Conservation (phyloP, 768 basidiomycete genomes). For the Pleurotus tuoliensis region DNA sequence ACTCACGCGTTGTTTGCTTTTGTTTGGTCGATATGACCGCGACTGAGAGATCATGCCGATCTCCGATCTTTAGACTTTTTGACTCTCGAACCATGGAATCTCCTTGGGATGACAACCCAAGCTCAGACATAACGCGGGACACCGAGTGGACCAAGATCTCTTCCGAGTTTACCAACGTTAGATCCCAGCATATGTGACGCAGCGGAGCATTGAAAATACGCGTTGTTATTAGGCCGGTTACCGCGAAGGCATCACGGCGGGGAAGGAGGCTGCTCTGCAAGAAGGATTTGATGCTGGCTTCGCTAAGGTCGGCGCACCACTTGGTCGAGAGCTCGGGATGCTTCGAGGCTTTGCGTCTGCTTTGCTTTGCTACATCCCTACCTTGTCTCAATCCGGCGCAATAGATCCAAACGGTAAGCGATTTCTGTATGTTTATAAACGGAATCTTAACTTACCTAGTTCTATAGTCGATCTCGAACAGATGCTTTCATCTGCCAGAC, state of each 20-base stretch:
- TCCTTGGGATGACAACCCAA: slow-evolving; percentile 55
- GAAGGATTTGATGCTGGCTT: slow-evolving; percentile 90
- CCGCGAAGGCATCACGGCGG: slow-evolving; percentile 92
- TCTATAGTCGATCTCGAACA: neutral
- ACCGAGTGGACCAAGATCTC: slow-evolving; percentile 69
- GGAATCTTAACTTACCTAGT: neutral
- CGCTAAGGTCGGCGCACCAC: slow-evolving; percentile 61
- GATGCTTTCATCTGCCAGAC: slow-evolving; percentile 27
- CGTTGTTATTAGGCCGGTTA: slow-evolving; percentile 71
- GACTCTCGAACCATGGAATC: slow-evolving; percentile 37
- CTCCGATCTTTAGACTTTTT: too few relatives aligned
- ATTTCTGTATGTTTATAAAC: neutral
- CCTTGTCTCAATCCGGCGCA: slow-evolving; percentile 9
- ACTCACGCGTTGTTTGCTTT: neutral
- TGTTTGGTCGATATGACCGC: neutral
- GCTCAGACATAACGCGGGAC: slow-evolving; percentile 31
- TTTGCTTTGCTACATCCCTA: slow-evolving; percentile 52
- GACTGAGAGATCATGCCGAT: too few relatives aligned
- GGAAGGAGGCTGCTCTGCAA: slow-evolving; percentile 85
- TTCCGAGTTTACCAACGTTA: slow-evolving; percentile 67
- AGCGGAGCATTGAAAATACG: neutral
- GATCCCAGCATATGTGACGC: slow-evolving; percentile 10
- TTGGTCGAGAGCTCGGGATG: slow-evolving; percentile 74
- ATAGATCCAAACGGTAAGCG: neutral
- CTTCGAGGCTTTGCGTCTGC: slow-evolving; percentile 72